phyloP scores from a whole-genome alignment of 208 protist species.

The Acanthamoeba rhysodes region DNA sequence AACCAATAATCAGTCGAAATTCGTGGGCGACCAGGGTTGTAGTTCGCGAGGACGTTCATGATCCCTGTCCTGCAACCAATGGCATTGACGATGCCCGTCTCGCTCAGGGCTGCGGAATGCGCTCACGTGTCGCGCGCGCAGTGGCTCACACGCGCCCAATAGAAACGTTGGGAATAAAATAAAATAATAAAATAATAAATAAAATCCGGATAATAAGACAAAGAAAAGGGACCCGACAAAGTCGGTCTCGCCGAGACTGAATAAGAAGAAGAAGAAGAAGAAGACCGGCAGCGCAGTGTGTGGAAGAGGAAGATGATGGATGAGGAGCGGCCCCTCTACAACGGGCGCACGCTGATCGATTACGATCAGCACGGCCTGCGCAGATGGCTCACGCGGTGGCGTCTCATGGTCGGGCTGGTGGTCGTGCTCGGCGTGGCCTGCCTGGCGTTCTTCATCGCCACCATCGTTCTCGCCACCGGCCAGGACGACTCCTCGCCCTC shows the following conservation, averaged over 20 bases:
- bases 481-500: neutral
- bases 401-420: neutral
- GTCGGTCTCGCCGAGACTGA: neutral
- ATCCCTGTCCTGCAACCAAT: neutral
- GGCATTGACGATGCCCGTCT: too few species aligned
- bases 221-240: neutral
- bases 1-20: neutral
- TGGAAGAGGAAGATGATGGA: neutral
- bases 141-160: neutral
- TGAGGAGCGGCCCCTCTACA: neutral
- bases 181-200: neutral
- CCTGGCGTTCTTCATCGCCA: constrained; percentile 13
- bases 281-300: neutral
- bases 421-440: neutral
- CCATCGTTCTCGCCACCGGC: neutral
- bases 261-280: too few species aligned
- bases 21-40: neutral
- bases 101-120: neutral
- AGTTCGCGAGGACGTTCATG: neutral
- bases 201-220: neutral
- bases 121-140: neutral
- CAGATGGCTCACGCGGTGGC: neutral
- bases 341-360: neutral
- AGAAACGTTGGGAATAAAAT: too few species aligned
- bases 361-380: neutral